These are phyloP conservation scores for Chiua virens DNA, from an alignment of 768 basidiomycete species.

Conservation along the genomic window DNA sequence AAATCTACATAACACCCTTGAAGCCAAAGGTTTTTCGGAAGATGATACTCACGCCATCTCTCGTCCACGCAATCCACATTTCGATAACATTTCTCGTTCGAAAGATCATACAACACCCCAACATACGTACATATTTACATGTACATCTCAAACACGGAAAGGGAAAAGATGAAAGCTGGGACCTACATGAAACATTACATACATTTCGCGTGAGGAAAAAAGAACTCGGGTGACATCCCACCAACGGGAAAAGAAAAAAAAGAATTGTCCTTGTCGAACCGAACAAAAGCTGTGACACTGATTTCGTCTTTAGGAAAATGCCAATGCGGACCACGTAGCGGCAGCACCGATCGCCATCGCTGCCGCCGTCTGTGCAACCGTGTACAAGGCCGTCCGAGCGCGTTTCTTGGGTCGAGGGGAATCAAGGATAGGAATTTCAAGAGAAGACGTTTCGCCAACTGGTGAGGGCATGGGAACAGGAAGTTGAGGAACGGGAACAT, in stretches of 20 bases:
- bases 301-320: slow-evolving; percentile 48
- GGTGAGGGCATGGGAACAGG: neutral
- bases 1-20: too few relatives aligned
- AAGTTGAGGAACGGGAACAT: slow-evolving; percentile 1
- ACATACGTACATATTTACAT: slow-evolving; percentile 1
- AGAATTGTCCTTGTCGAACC: neutral
- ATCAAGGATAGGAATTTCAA: neutral
- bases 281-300: neutral
- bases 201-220: neutral
- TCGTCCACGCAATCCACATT: too few relatives aligned
- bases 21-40: too few relatives aligned
- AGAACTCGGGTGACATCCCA: neutral
- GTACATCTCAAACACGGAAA: neutral
- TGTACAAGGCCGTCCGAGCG: slow-evolving; percentile 36
- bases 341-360: slow-evolving; percentile 67
- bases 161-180: neutral
- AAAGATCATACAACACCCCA: slow-evolving; percentile 3
- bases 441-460: neutral
- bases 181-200: slow-evolving; percentile 1
- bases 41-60: too few relatives aligned
- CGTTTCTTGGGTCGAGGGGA: slow-evolving; percentile 43
- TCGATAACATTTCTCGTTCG: slow-evolving; percentile 5
- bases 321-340: slow-evolving; percentile 71
- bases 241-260: neutral
- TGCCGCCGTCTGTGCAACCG: slow-evolving; percentile 57